These are phyloP conservation scores for Diaporthe sp. DNA, from an alignment of 2,329 filamentous ascomycete genomes.

Conservation along the genomic window DNA sequence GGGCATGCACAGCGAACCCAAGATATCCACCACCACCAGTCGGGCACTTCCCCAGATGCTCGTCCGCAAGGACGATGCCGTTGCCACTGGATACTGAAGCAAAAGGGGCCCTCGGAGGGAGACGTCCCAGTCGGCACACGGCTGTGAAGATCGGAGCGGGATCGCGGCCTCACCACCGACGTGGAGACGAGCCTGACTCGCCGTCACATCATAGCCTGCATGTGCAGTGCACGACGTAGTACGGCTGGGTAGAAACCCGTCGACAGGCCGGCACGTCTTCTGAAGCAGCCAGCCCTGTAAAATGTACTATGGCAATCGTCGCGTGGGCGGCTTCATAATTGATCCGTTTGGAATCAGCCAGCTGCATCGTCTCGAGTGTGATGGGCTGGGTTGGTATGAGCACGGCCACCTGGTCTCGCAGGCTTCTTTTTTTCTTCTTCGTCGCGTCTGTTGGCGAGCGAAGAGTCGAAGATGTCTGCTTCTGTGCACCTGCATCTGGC, in stretches of 20 bases:
- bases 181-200: slow-evolving; percentile 32
- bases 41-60: background rate
- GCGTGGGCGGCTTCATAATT: background rate
- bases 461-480: background rate
- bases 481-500: slow-evolving; percentile 32
- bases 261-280: slow-evolving; percentile 3
- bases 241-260: slow-evolving; percentile 20
- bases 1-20: background rate
- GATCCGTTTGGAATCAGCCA: background rate
- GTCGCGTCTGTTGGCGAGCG: background rate
- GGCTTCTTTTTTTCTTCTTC: background rate
- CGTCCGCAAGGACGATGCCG: background rate
- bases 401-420: background rate
- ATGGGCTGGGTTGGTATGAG: too few species aligned
- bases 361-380: background rate
- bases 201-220: slow-evolving; percentile 27
- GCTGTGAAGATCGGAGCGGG: slow-evolving; percentile 23
- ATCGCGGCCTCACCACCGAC: slow-evolving; percentile 31
- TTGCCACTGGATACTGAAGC: background rate
- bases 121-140: slow-evolving; percentile 18
- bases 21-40: slow-evolving; percentile 7
- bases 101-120: slow-evolving; percentile 15
- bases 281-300: slow-evolving; percentile 3
- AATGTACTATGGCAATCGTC: background rate
- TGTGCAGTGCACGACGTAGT: slow-evolving; percentile 6